Conservation (phyloP, 106 monocot species). For the Narthecium ossifragum region DNA sequence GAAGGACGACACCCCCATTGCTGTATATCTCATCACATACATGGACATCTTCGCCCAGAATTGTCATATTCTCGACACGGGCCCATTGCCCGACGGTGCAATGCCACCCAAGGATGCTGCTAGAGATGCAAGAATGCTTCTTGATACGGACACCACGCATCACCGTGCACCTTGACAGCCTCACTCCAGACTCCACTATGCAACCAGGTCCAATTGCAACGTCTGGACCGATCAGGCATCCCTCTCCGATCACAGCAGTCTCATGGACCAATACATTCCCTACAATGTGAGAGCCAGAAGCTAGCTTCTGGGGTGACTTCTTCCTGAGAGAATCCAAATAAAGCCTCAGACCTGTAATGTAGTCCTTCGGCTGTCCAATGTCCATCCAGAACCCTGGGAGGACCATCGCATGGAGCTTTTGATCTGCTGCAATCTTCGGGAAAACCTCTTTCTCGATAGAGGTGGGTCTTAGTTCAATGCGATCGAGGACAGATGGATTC, state of each 20-base stretch:
- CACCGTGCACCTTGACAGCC: conserved; percentile 68
- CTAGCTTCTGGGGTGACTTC: conserved; percentile 9
- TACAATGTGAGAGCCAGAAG: conserved; percentile 25
- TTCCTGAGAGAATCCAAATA: conserved; percentile 36
- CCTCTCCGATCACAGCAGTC: conserved; percentile 37
- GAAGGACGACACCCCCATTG: conserved; percentile 76
- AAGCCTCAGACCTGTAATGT: conserved; percentile 47
- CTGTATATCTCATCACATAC: conserved; percentile 70
- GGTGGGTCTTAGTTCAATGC: conserved; percentile 40
- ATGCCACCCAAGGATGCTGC: conserved; percentile 80
- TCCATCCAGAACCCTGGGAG: conserved; percentile 69
- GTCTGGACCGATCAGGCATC: conserved; percentile 51
- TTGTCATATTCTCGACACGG: conserved; percentile 72
- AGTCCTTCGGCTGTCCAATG: conserved; percentile 53
- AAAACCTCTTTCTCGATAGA: conserved; percentile 70
- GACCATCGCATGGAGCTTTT: conserved; percentile 57
- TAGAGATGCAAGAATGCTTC: conserved; percentile 61
- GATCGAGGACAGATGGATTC: conserved; percentile 46
- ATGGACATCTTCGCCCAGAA: conserved; percentile 70
- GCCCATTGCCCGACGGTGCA: conserved; percentile 74
- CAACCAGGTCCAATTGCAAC: conserved; percentile 53
- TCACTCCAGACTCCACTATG: conserved; percentile 53
- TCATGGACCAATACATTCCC: conserved; percentile 53
- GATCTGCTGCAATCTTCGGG: conserved; percentile 40
- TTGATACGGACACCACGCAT: conserved; percentile 60